Percentiles rank a stretch among this genome's conserved stretches.
These are phyloP conservation scores for Cercophora scortea DNA, from an alignment of 495 filamentous ascomycete species.

Conservation along the genomic window DNA sequence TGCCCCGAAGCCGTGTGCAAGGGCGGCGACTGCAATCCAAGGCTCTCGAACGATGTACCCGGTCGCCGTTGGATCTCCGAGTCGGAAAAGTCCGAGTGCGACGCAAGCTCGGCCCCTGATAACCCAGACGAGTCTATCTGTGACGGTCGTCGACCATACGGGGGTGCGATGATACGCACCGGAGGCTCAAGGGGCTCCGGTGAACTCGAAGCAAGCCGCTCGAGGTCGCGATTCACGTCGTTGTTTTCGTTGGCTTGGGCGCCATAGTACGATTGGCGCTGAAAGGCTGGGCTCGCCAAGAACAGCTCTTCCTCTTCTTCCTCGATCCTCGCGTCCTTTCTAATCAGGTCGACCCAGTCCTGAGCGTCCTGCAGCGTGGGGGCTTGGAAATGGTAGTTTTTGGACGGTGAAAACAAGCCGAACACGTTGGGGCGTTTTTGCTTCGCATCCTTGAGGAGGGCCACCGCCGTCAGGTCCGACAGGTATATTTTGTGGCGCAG, in stretches of 20 bases:
- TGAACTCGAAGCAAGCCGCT: slow-evolving; percentile 50
- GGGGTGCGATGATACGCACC: slow-evolving; percentile 20
- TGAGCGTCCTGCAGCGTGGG: slow-evolving; percentile 63
- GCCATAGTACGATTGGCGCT: slow-evolving; percentile 26
- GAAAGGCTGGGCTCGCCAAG: slow-evolving; percentile 50
- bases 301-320: slow-evolving; percentile 80
- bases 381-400: slow-evolving; percentile 86
- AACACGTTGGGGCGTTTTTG: slow-evolving; percentile 74
- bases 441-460: slow-evolving; percentile 79
- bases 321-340: slow-evolving; percentile 69
- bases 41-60: slow-evolving; percentile 37
- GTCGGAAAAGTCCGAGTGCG: slow-evolving; percentile 88
- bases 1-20: slow-evolving; percentile 11
- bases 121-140: slow-evolving; percentile 63
- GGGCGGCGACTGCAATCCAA: slow-evolving; percentile 30
- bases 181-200: slow-evolving; percentile 46
- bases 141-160: slow-evolving; percentile 36
- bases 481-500: slow-evolving; percentile 80
- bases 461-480: slow-evolving; percentile 85
- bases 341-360: slow-evolving; percentile 81
- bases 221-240: slow-evolving; percentile 14
- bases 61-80: slow-evolving; percentile 37
- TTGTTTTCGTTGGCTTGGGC: background rate
- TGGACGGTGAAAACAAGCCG: slow-evolving; percentile 84
- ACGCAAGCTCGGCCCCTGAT: slow-evolving; percentile 76